Evolutionary conservation across 768 basidiomycete genomes (phyloP), one percentile per base, ranked within the genome.

Genomic region (Phylloporus scabripes): DNA sequence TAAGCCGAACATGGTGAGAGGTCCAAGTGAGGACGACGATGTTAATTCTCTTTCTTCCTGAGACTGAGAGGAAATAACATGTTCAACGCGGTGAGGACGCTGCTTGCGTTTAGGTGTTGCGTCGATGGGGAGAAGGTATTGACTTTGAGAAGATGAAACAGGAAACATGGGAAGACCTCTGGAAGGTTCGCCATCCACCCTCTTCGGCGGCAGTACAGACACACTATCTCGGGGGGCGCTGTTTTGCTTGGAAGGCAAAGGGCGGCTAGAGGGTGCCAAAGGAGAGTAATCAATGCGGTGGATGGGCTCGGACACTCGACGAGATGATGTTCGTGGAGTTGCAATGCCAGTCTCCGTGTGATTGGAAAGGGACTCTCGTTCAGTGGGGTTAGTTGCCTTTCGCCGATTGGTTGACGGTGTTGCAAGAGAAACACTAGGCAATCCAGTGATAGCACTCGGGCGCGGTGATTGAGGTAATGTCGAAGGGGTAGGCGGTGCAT

Each of bases 21-120:
- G 29, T 26, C 49, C 45, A n/a, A 24, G 45, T 12, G 50, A 36
- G 4, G 34, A 43, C 26, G 42, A 36, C 40, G 60, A 8, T 5
- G 42, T 49, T 17, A 70, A 45, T 24, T 68, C 67, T 34, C 48
- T 48, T 53, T 72, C 69, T 28, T 60, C 59, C 42, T 62, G 69
- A 14, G 57, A 60, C 36, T 71, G 70, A 10, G 70, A 70, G 21
- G 65, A 67, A 24, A 57, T 38, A 7, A 72, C 55, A 10, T 42
- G 34, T 11, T 57, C 61, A 0, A 24, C 17, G 29, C 6, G 33
- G 14, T 59, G 48, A 60, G 61, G 6, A 65, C 61, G 28, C 66
- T 69, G 58, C 56, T 69, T 58, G 70, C 73, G 63, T 33, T 61
- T 69, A 9, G 66, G 66, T 11, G 66, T 67, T 15, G 61, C 60